Conservation (phyloP, 2,329 filamentous ascomycete species). For the Tricladium varicosporioides region DNA sequence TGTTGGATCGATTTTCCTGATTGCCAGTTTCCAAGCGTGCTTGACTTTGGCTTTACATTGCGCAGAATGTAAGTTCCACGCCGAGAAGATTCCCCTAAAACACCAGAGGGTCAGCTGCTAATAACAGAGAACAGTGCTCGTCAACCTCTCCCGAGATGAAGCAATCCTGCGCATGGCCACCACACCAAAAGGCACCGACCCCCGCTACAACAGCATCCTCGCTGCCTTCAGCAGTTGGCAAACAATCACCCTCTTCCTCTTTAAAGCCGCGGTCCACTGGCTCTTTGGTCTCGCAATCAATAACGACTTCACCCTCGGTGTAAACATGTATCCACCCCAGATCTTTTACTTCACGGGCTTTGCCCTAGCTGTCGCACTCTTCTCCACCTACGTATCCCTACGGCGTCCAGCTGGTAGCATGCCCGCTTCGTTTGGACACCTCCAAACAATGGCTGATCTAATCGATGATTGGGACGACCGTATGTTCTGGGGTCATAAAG, state of each 20-base stretch:
- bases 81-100: no score
- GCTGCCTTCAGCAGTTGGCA: slow-evolving; percentile 32
- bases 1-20: slow-evolving; percentile 28
- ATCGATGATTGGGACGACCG: slow-evolving; percentile 33
- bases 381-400: slow-evolving; percentile 25
- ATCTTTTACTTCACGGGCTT: slow-evolving; percentile 33
- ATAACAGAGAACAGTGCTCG: slow-evolving; percentile 36
- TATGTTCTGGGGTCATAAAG: slow-evolving; percentile 32
- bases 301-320: slow-evolving; percentile 29
- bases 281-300: slow-evolving; percentile 34
- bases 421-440: slow-evolving; percentile 33
- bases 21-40: slow-evolving; percentile 28
- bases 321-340: slow-evolving; percentile 34
- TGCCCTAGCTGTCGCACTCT: slow-evolving; percentile 27
- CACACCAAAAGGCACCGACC: slow-evolving; percentile 26
- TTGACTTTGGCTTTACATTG: slow-evolving; percentile 38
- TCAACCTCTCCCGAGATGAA: slow-evolving; percentile 48
- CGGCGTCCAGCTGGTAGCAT: slow-evolving; percentile 25
- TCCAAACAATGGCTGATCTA: slow-evolving; percentile 35
- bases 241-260: slow-evolving; percentile 30
- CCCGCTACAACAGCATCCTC: slow-evolving; percentile 29
- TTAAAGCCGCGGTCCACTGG: slow-evolving; percentile 35
- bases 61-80: slow-evolving; percentile 40
- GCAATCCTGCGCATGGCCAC: slow-evolving; percentile 28
- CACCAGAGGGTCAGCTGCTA: not conserved